Conservation (phyloP, 1,139 yeast species). For the Nakaseomyces sp. region DNA sequence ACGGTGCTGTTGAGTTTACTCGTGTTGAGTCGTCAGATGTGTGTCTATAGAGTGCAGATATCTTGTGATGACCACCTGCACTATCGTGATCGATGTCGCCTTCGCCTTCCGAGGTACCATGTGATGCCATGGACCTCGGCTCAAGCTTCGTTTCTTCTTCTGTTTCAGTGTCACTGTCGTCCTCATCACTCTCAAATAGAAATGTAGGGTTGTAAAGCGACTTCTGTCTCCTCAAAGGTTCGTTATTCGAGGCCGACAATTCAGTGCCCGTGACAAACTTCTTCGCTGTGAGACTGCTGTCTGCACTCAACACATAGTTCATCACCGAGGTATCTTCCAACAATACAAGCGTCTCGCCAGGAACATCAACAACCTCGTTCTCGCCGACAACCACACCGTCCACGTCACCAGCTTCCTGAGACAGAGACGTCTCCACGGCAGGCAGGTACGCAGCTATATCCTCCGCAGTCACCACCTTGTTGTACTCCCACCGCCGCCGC, state of each 20-base stretch:
- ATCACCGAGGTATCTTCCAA: neutral
- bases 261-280: no score
- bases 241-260: no score
- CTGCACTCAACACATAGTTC: neutral
- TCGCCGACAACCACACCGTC: constrained; percentile 1
- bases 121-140: no score
- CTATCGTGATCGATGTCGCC: no score
- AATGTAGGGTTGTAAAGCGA: constrained; percentile 1
- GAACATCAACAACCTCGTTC: constrained; percentile 4
- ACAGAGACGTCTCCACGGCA: neutral
- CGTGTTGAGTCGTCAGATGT: constrained; percentile 2
- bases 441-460: neutral
- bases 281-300: no score
- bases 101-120: no score
- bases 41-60: neutral
- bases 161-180: neutral
- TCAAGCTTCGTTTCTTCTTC: no score
- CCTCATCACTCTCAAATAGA: neutral
- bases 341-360: constrained; percentile 1
- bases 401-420: constrained; percentile 1
- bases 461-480: constrained; percentile 1
- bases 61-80: no score
- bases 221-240: neutral
- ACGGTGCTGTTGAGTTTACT: neutral
- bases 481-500: constrained; percentile 4